phyloP scores from a whole-genome alignment of 108 stramenopile genomes.

The Pseudonitzschia multiseries region DNA sequence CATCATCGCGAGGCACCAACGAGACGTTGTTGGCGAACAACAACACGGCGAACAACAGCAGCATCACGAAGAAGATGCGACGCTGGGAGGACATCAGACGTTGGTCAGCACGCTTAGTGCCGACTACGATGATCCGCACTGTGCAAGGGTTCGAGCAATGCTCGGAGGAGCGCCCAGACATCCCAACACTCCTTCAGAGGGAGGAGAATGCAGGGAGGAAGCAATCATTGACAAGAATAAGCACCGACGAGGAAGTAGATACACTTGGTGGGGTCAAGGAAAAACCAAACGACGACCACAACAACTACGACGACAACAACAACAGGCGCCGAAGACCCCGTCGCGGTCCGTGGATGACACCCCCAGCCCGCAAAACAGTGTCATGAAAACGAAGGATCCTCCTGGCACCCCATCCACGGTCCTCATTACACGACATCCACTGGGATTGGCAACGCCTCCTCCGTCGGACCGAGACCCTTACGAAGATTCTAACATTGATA shows the following conservation, averaged over 20 bases:
- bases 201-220: neutral
- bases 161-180: neutral
- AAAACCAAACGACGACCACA: too few species aligned
- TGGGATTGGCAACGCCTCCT: neutral
- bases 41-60: neutral
- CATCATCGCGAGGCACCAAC: neutral
- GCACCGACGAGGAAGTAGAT: too few species aligned
- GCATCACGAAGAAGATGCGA: neutral
- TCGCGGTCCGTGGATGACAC: neutral
- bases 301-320: conserved; percentile 12
- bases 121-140: neutral
- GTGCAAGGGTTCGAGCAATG: neutral
- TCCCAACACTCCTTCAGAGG: neutral
- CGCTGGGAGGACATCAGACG: neutral
- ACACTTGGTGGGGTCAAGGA: neutral
- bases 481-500: neutral
- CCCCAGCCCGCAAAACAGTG: neutral
- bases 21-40: neutral
- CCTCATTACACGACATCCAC: neutral
- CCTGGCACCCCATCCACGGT: conserved; percentile 11
- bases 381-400: neutral
- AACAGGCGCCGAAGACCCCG: neutral
- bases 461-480: neutral
- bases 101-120: conserved; percentile 9
- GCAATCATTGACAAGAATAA: neutral